Conservation (phyloP, 23 red algal genomes). For the Gracilaria gracilis region DNA sequence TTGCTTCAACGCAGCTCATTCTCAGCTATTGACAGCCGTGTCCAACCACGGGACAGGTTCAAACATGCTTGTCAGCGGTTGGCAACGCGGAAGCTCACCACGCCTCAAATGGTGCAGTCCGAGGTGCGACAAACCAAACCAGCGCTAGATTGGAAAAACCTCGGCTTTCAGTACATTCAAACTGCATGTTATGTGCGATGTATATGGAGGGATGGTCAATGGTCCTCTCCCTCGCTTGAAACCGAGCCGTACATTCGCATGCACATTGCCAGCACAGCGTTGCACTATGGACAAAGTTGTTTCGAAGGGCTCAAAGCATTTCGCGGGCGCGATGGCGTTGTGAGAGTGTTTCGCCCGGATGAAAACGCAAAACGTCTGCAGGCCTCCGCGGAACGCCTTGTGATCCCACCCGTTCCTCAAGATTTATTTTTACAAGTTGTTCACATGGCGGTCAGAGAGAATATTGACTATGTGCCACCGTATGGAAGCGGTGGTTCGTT, state of each 20-base stretch:
- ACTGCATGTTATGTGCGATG: constrained; percentile 82
- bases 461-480: constrained; percentile 87
- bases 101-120: constrained; percentile 23
- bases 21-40: not conserved
- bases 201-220: constrained; percentile 75
- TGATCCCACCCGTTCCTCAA: constrained; percentile 83
- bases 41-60: not conserved
- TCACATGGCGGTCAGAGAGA: constrained; percentile 79
- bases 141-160: constrained; percentile 81
- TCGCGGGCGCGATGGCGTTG: constrained; percentile 68
- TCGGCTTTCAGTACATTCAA: constrained; percentile 88
- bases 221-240: constrained; percentile 35
- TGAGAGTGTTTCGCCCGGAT: constrained; percentile 89
- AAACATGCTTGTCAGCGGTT: not conserved
- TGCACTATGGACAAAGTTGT: constrained; percentile 94
- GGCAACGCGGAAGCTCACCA: not conserved
- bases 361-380: constrained; percentile 90
- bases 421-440: constrained; percentile 88
- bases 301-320: constrained; percentile 99
- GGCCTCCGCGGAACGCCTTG: constrained; percentile 67
- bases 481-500: constrained; percentile 91
- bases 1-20: not conserved
- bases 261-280: constrained; percentile 89
- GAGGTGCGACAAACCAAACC: not conserved
- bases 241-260: constrained; percentile 68